phyloP scores from a whole-genome alignment of 768 basidiomycete genomes.

The Candolleomyces eurysporus region DNA sequence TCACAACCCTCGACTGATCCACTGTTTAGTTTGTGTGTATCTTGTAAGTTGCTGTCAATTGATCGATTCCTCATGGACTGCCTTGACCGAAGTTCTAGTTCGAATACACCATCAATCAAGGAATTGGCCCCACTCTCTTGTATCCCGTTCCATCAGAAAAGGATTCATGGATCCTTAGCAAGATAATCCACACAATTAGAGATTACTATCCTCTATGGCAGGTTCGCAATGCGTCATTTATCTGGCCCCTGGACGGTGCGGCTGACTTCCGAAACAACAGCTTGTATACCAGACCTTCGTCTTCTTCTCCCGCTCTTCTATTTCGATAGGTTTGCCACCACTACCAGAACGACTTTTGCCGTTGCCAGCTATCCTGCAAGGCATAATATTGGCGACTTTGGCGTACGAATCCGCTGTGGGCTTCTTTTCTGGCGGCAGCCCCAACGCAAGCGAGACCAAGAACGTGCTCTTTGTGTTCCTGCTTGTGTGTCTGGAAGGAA shows the following conservation, averaged over 20 bases:
- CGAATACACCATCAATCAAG: conserved; percentile 94
- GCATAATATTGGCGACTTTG: conserved; percentile 58
- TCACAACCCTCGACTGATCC: neutral
- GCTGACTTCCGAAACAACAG: conserved; percentile 29
- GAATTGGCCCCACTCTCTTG: conserved; percentile 85
- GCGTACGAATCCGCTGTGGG: conserved; percentile 68
- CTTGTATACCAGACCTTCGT: conserved; percentile 89
- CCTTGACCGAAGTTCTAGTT: conserved; percentile 43
- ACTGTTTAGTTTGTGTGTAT: conserved; percentile 38
- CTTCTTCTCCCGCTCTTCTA: conserved; percentile 89
- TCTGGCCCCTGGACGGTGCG: neutral
- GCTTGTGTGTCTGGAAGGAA: conserved; percentile 83
- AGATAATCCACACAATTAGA: conserved; percentile 77
- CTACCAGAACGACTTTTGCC: conserved; percentile 68
- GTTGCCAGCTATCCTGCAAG: conserved; percentile 76
- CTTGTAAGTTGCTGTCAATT: conserved; percentile 30
- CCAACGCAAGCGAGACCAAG: conserved; percentile 24
- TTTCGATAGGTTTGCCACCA: conserved; percentile 80
- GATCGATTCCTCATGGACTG: neutral
- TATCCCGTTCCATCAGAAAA: conserved; percentile 77
- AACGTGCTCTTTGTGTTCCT: conserved; percentile 67
- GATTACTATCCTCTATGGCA: conserved; percentile 98
- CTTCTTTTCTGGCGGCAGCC: conserved; percentile 47
- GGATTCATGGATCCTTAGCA: conserved; percentile 60
- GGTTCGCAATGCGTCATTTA: conserved; percentile 35